Evolutionary conservation across 148 eudicot species (phyloP).

Genomic region (Agrostemma githago): DNA sequence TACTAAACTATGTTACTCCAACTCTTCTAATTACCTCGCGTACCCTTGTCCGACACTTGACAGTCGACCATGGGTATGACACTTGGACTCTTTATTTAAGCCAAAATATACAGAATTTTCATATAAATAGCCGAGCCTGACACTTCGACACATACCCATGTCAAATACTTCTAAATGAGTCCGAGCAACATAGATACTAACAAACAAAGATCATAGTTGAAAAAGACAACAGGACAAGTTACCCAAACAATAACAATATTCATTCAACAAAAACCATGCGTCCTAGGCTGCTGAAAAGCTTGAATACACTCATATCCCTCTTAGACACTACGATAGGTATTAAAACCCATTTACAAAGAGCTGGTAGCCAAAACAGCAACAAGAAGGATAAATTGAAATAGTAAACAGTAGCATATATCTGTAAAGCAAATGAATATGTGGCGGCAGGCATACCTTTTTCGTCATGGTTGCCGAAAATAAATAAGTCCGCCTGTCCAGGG

Average conservation of each 20-base stretch:
- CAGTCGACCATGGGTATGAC: background rate
- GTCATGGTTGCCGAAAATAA: conserved; percentile 95
- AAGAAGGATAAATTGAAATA: background rate
- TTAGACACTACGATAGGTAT: background rate
- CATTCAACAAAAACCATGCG: background rate
- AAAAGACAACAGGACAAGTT: background rate
- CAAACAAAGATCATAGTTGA: background rate
- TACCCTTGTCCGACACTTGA: background rate
- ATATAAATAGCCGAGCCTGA: too few species aligned
- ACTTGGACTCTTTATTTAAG: too few species aligned
- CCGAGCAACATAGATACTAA: background rate
- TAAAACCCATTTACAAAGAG: background rate
- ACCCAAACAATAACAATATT: background rate
- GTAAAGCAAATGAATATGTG: background rate
- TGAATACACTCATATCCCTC: too few species aligned
- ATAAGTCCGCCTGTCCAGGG: conserved; percentile 70
- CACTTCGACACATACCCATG: too few species aligned
- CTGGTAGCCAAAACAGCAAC: background rate
- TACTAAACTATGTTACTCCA: background rate
- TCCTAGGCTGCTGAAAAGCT: background rate
- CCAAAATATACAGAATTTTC: too few species aligned
- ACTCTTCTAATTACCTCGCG: too few species aligned
- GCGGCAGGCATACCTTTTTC: conserved; percentile 45
- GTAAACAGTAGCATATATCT: background rate
- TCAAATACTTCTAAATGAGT: too few species aligned